Base-by-base conservation (phyloP, 805 yeast species). In the Kodamaea sagamina region DNA sequence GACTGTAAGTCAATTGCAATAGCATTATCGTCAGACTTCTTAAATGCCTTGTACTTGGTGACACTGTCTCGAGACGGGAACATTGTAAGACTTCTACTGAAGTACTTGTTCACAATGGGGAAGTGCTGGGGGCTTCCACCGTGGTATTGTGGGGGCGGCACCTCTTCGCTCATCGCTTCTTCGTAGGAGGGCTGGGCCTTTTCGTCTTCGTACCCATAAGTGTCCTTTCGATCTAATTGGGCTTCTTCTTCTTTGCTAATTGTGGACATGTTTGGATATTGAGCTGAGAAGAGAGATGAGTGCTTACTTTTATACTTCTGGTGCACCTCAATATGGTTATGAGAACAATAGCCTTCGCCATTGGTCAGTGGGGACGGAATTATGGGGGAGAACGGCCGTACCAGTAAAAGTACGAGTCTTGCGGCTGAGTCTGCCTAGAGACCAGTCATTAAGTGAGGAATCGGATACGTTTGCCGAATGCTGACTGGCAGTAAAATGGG, bases 21-120 rank as follows among this genome's bases (percentile, higher is more conserved):
- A 2, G 8, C 9, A 13, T 16, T 18, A 10, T 31, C 19, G n/a
- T 15, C 27, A n/a, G 21, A 29, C n/a, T 41, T 34, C 21, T 6
- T 22, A 25, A 28, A 36, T 4, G 41, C 25, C 24, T 29, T 27
- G 32, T 25, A 36, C 25, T 28, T 19, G 4, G 18, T 6, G 18
- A 26, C 19, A 18, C 41, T 18, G 17, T 42, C 40, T 4, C 16
- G 13, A 12, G 44, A 42, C 4, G 44, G 36, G 25, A 21, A 42
- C 25, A 42, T 12, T 3, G 44, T 16, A 27, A 42, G 26, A 4
- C 27, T 26, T 11, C 40, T 26, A 3, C 36, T 22, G 11, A 28
- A 15, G 26, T 26, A 18, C 16, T n/a, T 26, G 36, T 36, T 31
- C 5, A 12, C 19, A 11, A 42, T 24, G 11, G 44, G 44, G 18